Base-by-base conservation (phyloP, 2,329 filamentous ascomycete species). In the Zasmidium cellare region DNA sequence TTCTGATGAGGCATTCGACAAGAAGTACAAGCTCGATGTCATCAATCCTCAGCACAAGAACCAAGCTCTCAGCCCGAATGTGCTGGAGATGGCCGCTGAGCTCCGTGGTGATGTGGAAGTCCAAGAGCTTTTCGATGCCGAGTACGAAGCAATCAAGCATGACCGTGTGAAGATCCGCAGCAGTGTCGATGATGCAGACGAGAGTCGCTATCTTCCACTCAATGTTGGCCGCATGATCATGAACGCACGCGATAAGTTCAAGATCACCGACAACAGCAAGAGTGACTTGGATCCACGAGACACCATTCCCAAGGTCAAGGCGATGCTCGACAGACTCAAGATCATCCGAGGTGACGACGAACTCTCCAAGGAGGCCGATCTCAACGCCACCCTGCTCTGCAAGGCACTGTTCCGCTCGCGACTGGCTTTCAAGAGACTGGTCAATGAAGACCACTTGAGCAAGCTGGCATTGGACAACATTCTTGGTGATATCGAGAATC, bases 381-480 rank as follows among this genome's bases (percentile, higher is more conserved):
- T 85, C 50, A 97, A 90, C 68, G 90, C 96, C 2, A 97, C 92
- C 0, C 83, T 96, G 57, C 81, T 99, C 11, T 92, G 97, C 84
- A 97, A 97, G 79, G 90, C 91, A 12, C 88, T 96, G 69, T 77
- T 97, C 56, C 89, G 94, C 50, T 96, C 92, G 31, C 87, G 91
- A 53, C 82, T 99, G 56, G 90, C 94, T 0, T 99, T 92, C 84
- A 96, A 96, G 78, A 89, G 92, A 59, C 82, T 99, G 60, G 92
- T 96, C 47, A 87, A 91, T 55, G 84, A 92, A 66, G 88, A 96
- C 71, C 88, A 88, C 12, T 78, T 99, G 65, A 96, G 91, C 78
- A 94, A 91, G 75, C 83, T 96, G 62, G 93, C 94, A 1, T 93
- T 99, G 70, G 89, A 94, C 61, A 92, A 97, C 71, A 86, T 99